Conservation (phyloP, 371 early-diverging fungal genomes). For the Zychaea mexicana region DNA sequence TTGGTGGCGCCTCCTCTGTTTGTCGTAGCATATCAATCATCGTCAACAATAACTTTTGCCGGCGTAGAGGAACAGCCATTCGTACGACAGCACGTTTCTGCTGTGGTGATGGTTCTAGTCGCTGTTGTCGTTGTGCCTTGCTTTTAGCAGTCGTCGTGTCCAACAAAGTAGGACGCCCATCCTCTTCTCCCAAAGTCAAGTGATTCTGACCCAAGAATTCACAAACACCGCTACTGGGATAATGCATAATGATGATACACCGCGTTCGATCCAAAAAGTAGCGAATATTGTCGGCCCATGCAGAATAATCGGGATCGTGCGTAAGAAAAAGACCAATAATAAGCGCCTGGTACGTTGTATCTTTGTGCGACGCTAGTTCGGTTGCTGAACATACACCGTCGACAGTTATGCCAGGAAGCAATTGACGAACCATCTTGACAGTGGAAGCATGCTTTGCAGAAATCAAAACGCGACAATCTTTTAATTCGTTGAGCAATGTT, state of each 20-base stretch:
- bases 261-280: constrained; percentile 16
- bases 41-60: constrained; percentile 46
- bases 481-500: constrained; percentile 19
- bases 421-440: constrained; percentile 29
- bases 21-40: constrained; percentile 9
- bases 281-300: constrained; percentile 25
- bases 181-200: not conserved
- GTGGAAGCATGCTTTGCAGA: constrained; percentile 30
- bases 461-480: constrained; percentile 31
- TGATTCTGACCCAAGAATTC: constrained; percentile 6
- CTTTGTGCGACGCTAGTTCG: constrained; percentile 10
- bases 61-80: constrained; percentile 56
- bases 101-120: not conserved
- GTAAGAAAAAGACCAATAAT: constrained; percentile 33
- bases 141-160: not conserved
- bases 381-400: constrained; percentile 30
- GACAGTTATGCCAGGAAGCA: constrained; percentile 25
- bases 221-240: constrained; percentile 31
- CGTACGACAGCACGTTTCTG: not conserved
- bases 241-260: constrained; percentile 39
- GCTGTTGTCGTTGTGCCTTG: not conserved
- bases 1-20: not conserved
- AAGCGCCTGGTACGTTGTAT: constrained; percentile 29
- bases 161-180: no score
- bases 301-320: constrained; percentile 9